These are phyloP conservation scores for Microdochium bolleyi DNA, from an alignment of 2,329 filamentous ascomycete genomes.

Conservation along the genomic window DNA sequence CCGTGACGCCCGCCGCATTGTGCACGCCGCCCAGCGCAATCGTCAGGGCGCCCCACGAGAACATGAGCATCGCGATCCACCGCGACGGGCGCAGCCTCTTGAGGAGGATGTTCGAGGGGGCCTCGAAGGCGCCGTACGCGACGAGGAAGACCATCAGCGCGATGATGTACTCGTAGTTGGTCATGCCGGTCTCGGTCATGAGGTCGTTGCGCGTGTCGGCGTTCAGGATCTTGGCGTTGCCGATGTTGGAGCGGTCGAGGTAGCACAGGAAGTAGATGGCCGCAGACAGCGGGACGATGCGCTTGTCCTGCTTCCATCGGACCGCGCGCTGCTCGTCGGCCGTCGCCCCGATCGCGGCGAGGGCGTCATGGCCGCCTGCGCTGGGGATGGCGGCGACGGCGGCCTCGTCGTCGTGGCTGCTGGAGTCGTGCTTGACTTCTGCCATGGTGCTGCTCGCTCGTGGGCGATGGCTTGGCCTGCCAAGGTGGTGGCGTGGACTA, in stretches of 20 bases:
- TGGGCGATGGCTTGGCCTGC: too few species aligned
- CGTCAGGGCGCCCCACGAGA: slow-evolving; percentile 59
- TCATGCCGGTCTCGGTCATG: slow-evolving; percentile 21
- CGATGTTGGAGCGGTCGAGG: slow-evolving; percentile 47
- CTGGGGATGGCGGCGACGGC: neutral
- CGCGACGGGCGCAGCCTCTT: slow-evolving; percentile 55
- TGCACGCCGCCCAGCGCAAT: slow-evolving; percentile 58
- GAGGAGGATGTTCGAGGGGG: slow-evolving; percentile 59
- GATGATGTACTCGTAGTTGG: slow-evolving; percentile 21
- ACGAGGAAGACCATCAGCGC: slow-evolving; percentile 52
- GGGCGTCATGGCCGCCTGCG: neutral
- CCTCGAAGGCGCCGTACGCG: slow-evolving; percentile 52
- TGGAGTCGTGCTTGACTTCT: neutral
- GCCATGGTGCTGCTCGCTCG: too few species aligned
- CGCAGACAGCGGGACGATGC: slow-evolving; percentile 45
- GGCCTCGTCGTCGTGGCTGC: neutral
- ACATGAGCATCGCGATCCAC: slow-evolving; percentile 60
- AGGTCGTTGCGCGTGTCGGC: slow-evolving; percentile 23
- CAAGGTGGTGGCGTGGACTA: too few species aligned
- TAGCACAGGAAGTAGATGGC: slow-evolving; percentile 48
- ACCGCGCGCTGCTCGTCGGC: slow-evolving; percentile 11
- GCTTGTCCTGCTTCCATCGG: slow-evolving; percentile 37
- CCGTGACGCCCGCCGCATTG: slow-evolving; percentile 55
- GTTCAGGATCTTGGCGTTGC: slow-evolving; percentile 31
- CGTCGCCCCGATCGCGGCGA: neutral